Percentiles rank a stretch among this genome's conserved stretches.
Evolutionary conservation across 2,329 filamentous ascomycete genomes (phyloP).

Genomic region (Penicillium sp.): DNA sequence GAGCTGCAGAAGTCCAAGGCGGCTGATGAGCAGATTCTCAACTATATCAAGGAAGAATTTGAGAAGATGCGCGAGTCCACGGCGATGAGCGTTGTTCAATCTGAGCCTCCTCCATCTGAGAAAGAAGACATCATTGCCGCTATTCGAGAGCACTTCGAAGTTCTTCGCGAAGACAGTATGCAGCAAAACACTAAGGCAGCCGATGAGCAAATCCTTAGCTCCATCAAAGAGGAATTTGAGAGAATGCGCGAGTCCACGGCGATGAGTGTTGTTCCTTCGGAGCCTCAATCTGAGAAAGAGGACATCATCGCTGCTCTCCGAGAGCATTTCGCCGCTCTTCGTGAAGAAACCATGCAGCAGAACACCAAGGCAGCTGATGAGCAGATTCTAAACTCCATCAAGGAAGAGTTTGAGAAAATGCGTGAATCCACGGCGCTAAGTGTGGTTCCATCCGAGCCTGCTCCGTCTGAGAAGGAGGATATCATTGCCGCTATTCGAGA

Average conservation of each 20-base stretch:
- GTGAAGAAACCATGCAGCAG: constrained; percentile 52
- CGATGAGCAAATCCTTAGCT: constrained; percentile 87
- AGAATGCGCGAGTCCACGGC: constrained; percentile 54
- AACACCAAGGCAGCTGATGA: constrained; percentile 25
- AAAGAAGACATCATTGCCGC: constrained; percentile 64
- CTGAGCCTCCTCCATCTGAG: constrained; percentile 26
- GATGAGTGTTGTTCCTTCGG: constrained; percentile 27
- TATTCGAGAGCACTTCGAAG: constrained; percentile 53
- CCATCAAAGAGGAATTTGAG: constrained; percentile 71
- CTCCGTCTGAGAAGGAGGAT: constrained; percentile 54
- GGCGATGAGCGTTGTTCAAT: constrained; percentile 28
- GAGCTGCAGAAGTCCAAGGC: constrained; percentile 31
- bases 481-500: constrained; percentile 64
- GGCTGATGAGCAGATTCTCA: constrained; percentile 33
- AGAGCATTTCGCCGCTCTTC: constrained; percentile 42
- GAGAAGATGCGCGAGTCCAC: constrained; percentile 57
- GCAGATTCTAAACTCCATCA: constrained; percentile 48
- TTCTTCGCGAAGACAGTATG: constrained; percentile 51
- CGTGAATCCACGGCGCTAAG: constrained; percentile 48
- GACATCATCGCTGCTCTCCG: constrained; percentile 65
- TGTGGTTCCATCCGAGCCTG: constrained; percentile 20
- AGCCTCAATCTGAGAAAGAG: constrained; percentile 48
- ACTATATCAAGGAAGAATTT: constrained; percentile 60
- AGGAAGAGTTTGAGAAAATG: constrained; percentile 62
- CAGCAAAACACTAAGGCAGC: constrained; percentile 54